These are phyloP conservation scores for Flaveria ramosissima DNA, from an alignment of 129 eudicot genomes.

Conservation along the genomic window DNA sequence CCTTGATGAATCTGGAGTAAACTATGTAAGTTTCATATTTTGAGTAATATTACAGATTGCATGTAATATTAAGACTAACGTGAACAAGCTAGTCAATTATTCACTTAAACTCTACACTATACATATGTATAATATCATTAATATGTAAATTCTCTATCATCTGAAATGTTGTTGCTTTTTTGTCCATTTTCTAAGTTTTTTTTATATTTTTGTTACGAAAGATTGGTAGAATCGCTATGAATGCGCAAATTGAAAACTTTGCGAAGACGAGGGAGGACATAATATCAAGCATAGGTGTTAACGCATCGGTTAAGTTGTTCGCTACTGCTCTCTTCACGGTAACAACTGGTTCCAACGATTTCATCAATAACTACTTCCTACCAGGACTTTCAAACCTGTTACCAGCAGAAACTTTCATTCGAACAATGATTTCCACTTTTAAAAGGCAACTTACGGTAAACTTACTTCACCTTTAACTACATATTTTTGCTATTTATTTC, in stretches of 20 bases:
- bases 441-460: conserved; percentile 28
- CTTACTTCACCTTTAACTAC: not conserved
- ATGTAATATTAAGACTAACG: not conserved
- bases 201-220: conserved; percentile 15
- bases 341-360: conserved; percentile 77
- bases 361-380: conserved; percentile 74
- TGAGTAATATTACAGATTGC: not conserved
- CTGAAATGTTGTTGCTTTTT: not conserved
- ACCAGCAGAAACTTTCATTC: conserved; percentile 51
- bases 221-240: conserved; percentile 71
- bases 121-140: too few species aligned
- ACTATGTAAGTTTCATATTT: conserved; percentile 53
- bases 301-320: conserved; percentile 46
- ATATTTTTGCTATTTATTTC: not conserved
- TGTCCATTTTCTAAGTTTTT: not conserved
- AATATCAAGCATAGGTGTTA: conserved; percentile 47
- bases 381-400: conserved; percentile 39
- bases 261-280: conserved; percentile 63
- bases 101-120: not conserved
- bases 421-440: conserved; percentile 47
- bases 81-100: not conserved
- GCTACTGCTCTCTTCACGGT: conserved; percentile 52
- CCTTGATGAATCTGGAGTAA: conserved; percentile 55
- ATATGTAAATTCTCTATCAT: too few species aligned
- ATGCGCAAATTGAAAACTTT: conserved; percentile 71